phyloP scores from a whole-genome alignment of 1,284 basidiomycete species.

The Termitomyces sp. region DNA sequence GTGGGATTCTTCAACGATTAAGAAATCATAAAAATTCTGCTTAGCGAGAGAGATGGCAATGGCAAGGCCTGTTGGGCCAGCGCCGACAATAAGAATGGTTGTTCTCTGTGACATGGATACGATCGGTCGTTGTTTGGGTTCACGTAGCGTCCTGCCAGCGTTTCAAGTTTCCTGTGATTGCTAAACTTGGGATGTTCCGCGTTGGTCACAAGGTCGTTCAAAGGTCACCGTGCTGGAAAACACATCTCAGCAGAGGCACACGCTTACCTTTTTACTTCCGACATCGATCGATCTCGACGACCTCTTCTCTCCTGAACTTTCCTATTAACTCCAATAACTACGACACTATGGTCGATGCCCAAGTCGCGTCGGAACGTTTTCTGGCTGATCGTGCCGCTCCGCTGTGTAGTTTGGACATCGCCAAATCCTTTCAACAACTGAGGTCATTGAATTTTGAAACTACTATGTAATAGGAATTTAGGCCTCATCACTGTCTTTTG shows the following conservation, averaged over 20 bases:
- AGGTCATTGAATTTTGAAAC: conserved; percentile 36
- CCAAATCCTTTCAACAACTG: conserved; percentile 61
- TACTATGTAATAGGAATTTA: neutral
- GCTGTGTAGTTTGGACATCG: conserved; percentile 62
- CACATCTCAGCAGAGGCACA: conserved; percentile 6
- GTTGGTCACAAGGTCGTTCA: conserved; percentile 22
- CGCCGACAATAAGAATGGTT: conserved; percentile 43
- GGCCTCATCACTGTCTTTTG: neutral
- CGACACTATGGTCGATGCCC: conserved; percentile 21
- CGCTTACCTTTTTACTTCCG: neutral
- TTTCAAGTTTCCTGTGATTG: neutral
- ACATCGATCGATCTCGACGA: neutral
- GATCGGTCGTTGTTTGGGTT: neutral
- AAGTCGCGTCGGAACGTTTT: conserved; percentile 56
- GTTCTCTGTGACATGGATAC: conserved; percentile 19
- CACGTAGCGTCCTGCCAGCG: neutral
- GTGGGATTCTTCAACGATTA: conserved; percentile 41
- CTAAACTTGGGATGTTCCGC: conserved; percentile 22
- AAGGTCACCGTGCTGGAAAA: neutral
- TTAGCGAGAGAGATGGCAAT: conserved; percentile 40
- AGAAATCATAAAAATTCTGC: conserved; percentile 39
- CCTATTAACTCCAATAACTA: neutral
- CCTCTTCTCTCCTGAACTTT: neutral
- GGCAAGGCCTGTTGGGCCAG: conserved; percentile 42
- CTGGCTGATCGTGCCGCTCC: conserved; percentile 66